These are phyloP conservation scores for Cryphonectria japonica DNA, from an alignment of 2,329 filamentous ascomycete genomes.

Conservation along the genomic window DNA sequence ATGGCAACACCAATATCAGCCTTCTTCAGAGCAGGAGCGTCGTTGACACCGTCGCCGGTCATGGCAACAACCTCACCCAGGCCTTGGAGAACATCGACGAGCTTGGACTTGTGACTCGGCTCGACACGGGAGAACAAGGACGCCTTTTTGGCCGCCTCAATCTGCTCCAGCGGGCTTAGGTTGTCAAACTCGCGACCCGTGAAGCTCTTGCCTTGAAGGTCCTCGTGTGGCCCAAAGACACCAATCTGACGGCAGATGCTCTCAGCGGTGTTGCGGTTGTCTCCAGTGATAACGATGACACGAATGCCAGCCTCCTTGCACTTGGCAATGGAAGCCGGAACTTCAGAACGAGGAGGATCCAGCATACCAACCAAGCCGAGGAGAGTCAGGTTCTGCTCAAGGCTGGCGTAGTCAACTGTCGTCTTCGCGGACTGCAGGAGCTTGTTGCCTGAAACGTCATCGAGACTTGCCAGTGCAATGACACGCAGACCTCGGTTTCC, in stretches of 20 bases:
- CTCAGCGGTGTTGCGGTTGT: slow-evolving; percentile 97
- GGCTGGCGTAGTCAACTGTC: slow-evolving; percentile 78
- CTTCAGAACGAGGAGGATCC: slow-evolving; percentile 93
- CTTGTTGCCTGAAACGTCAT: slow-evolving; percentile 72
- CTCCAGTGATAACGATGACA: slow-evolving; percentile 96
- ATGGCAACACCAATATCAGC: slow-evolving; percentile 98
- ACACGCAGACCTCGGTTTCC: slow-evolving; percentile 92
- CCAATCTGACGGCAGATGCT: slow-evolving; percentile 97
- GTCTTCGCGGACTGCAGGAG: slow-evolving; percentile 77
- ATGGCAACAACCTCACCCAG: slow-evolving; percentile 95
- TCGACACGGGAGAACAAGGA: slow-evolving; percentile 96
- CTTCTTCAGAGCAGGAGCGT: slow-evolving; percentile 96
- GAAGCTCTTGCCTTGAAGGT: slow-evolving; percentile 88
- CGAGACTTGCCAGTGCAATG: slow-evolving; percentile 86
- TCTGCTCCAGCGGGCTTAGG: slow-evolving; percentile 76
- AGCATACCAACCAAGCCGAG: slow-evolving; percentile 95
- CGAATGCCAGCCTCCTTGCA: slow-evolving; percentile 94
- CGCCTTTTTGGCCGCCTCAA: slow-evolving; percentile 81
- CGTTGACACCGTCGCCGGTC: slow-evolving; percentile 98
- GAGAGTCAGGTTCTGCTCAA: slow-evolving; percentile 94
- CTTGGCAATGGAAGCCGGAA: slow-evolving; percentile 80
- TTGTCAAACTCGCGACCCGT: slow-evolving; percentile 95
- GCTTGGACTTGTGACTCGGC: slow-evolving; percentile 93
- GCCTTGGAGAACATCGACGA: slow-evolving; percentile 94
- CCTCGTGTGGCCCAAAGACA: slow-evolving; percentile 80